These are phyloP conservation scores for Batkoa obscura DNA, from an alignment of 371 early-diverging fungal genomes.

Conservation along the genomic window DNA sequence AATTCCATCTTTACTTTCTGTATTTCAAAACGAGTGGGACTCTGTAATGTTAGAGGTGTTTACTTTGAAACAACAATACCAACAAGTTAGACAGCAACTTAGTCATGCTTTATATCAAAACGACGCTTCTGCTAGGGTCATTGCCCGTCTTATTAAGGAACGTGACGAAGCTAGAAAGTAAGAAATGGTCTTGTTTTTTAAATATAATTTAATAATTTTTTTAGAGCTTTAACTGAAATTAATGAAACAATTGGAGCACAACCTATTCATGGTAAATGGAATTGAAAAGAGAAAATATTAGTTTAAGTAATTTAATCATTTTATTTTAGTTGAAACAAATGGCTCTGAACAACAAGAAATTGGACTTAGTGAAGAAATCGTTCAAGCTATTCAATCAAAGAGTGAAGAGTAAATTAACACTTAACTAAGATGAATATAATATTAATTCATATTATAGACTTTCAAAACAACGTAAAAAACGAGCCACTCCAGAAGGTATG, in stretches of 20 bases:
- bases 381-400: too few relatives aligned
- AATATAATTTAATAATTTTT: slow-evolving; percentile 3
- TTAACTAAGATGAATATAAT: too few relatives aligned
- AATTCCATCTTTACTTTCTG: slow-evolving; percentile 70
- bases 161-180: slow-evolving; percentile 77
- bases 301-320: too few relatives aligned
- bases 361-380: too few relatives aligned
- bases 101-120: slow-evolving; percentile 83
- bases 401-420: too few relatives aligned
- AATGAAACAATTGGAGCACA: slow-evolving; percentile 7
- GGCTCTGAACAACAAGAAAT: too few relatives aligned
- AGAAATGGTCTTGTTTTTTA: slow-evolving; percentile 6
- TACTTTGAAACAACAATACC: slow-evolving; percentile 76
- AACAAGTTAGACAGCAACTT: slow-evolving; percentile 76
- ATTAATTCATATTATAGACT: slow-evolving; percentile 11
- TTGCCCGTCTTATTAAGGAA: slow-evolving; percentile 77
- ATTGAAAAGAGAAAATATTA: too few relatives aligned
- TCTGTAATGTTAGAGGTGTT: slow-evolving; percentile 81
- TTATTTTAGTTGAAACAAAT: too few relatives aligned
- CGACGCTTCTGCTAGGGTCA: slow-evolving; percentile 86
- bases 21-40: slow-evolving; percentile 91
- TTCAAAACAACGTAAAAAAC: slow-evolving; percentile 58
- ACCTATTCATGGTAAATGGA: neutral
- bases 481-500: slow-evolving; percentile 59
- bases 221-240: slow-evolving; percentile 8